Percentiles rank a stretch among this genome's conserved stretches.
Evolutionary conservation across 169 alveolate species (phyloP).

Genomic region (Cryptosporidium tyzzeri): DNA sequence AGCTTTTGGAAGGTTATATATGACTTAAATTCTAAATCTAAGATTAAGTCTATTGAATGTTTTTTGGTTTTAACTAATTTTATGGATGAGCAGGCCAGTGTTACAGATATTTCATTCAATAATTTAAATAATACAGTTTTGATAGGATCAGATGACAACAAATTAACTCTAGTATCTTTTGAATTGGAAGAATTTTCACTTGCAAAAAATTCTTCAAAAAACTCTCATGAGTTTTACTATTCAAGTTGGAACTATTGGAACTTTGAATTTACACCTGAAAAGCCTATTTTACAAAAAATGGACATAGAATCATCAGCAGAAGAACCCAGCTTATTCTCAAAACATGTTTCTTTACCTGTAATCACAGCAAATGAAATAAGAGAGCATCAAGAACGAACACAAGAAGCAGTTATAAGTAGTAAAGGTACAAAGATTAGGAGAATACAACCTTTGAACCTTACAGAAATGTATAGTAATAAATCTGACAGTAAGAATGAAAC

Average conservation of each 20-base stretch:
- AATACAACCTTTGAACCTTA: conserved; percentile 64
- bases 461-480: conserved; percentile 2
- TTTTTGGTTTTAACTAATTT: conserved; percentile 65
- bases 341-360: conserved; percentile 10
- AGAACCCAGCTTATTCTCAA: not conserved
- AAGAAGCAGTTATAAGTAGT: conserved; percentile 40
- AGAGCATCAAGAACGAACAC: conserved; percentile 53
- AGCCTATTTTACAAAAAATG: not conserved
- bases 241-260: conserved; percentile 43
- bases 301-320: not conserved
- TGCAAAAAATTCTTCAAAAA: conserved; percentile 14
- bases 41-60: conserved; percentile 55
- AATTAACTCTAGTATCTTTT: conserved; percentile 31
- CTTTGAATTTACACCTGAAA: conserved; percentile 48
- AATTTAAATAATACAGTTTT: conserved; percentile 15
- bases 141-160: conserved; percentile 74
- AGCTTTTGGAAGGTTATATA: conserved; percentile 72
- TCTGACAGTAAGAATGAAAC: conserved; percentile 1
- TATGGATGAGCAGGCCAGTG: conserved; percentile 75
- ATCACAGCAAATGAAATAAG: conserved; percentile 51
- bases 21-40: conserved; percentile 5
- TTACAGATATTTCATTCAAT: conserved; percentile 58
- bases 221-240: conserved; percentile 2
- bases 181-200: conserved; percentile 64
- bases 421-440: conserved; percentile 60